phyloP scores from a whole-genome alignment of 1,284 basidiomycete species.

The Erythrobasidium hasegawianum region DNA sequence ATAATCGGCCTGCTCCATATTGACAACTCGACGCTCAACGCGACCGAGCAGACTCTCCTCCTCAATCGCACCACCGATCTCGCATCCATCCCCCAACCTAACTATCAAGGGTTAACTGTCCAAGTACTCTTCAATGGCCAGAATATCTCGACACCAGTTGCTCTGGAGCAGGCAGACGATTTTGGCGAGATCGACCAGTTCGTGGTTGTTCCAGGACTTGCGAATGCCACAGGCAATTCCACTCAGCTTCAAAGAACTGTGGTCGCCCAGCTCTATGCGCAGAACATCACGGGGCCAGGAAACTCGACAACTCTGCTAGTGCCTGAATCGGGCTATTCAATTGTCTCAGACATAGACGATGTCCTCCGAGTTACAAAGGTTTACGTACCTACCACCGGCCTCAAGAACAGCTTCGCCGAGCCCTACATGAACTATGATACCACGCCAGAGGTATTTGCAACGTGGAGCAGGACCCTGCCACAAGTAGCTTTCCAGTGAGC shows the following conservation, averaged over 20 bases:
- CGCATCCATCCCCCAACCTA: slow-evolving; percentile 17
- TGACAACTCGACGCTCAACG: slow-evolving; percentile 30
- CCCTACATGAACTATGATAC: slow-evolving; percentile 32
- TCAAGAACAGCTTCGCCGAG: slow-evolving; percentile 32
- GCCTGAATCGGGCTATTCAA: slow-evolving; percentile 25
- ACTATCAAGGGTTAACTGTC: slow-evolving; percentile 11
- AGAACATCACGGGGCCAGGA: slow-evolving; percentile 33
- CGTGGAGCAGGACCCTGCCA: slow-evolving; percentile 14
- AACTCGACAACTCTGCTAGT: slow-evolving; percentile 27
- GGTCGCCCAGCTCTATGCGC: slow-evolving; percentile 24
- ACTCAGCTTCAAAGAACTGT: slow-evolving; percentile 14
- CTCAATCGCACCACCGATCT: slow-evolving; percentile 26
- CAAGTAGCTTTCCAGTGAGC: slow-evolving; percentile 25
- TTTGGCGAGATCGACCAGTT: slow-evolving; percentile 34
- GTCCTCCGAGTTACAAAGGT: slow-evolving; percentile 33
- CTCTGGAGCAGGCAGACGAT: slow-evolving; percentile 19
- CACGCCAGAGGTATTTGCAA: slow-evolving; percentile 26
- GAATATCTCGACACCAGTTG: slow-evolving; percentile 4
- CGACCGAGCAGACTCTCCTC: slow-evolving; percentile 31
- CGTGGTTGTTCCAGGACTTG: slow-evolving; percentile 16
- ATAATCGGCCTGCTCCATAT: slow-evolving; percentile 15
- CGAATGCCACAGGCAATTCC: slow-evolving; percentile 7
- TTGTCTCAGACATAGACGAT: slow-evolving; percentile 32
- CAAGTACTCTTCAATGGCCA: slow-evolving; percentile 8
- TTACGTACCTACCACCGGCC: slow-evolving; percentile 30